Evolutionary conservation across 805 yeast species (phyloP), one percentile per base, ranked within the genome.

Genomic region (Barnettozyma californica): DNA sequence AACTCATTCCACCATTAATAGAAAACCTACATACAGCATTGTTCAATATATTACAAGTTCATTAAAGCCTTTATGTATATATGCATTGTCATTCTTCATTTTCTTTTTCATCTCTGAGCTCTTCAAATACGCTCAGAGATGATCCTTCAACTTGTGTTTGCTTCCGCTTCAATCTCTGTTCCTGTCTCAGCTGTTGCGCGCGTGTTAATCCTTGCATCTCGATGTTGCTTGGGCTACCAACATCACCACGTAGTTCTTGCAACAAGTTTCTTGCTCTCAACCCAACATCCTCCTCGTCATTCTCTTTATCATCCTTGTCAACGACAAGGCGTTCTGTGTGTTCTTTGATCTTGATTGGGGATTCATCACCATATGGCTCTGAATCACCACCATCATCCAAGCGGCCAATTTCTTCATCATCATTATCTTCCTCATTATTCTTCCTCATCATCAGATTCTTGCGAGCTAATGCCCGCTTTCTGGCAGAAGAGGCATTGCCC

Each of bases 391-490:
- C 56, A 7, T 55, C 55, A 48, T 47, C 42, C 44, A 55, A 48
- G 39, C 39, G 44, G n/a, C 42, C 49, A 14, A 43, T 48, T 21
- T 41, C 43, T 13, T 40, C 48, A 20, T 47, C 52, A 40, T 40
- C 45, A 9, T 53, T 60, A 18, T 49, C 63, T n/a, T 41, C 56
- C 16, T 47, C 50, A 6, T 50, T 53, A 6, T 60, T 58, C 43
- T 64, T 61, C 37, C 66, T 66, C 38, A 75, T 78, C 50, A 75
- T 57, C 56, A 81, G 64, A 45, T 82, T 83, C 60, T 76, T 81
- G 54, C 90, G 78, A 48, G 88, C 84, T 56, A 83, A 71, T 1
- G 92, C 95, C 46, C 94, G 74, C 58, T 88, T 80, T 58, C 95
- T 74, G 0, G 96, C 95, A 4, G 89, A 78, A 2, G 87, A 71